Conservation (phyloP, 129 eudicot species). For the Helichrysum umbraculigerum region DNA sequence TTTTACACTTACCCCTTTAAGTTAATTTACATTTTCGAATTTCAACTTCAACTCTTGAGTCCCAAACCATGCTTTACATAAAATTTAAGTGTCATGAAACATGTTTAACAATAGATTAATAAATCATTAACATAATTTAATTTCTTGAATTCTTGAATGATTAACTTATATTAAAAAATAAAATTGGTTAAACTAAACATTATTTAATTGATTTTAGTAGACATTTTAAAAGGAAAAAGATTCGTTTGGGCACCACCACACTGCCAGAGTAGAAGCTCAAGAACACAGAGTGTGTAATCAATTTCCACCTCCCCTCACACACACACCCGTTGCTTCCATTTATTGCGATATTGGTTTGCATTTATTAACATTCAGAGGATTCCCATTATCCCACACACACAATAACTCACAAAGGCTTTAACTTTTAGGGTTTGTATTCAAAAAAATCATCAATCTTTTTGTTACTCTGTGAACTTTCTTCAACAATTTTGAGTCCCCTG, state of each 20-base stretch:
- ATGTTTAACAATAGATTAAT: too few species aligned
- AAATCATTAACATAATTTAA: too few species aligned
- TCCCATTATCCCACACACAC: constrained; percentile 17
- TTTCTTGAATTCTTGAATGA: background rate
- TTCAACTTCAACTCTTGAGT: too few species aligned
- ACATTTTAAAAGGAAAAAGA: background rate
- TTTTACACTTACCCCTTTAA: too few species aligned
- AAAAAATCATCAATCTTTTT: background rate
- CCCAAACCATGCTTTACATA: too few species aligned
- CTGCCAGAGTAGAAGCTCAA: constrained; percentile 45
- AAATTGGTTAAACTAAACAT: background rate
- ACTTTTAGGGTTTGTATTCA: constrained; percentile 16
- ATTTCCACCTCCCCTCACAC: constrained; percentile 22
- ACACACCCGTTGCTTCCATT: constrained; percentile 19
- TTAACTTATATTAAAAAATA: too few species aligned
- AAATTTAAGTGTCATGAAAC: too few species aligned
- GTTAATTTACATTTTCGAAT: too few species aligned
- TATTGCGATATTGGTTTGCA: constrained; percentile 28
- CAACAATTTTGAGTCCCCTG: background rate
- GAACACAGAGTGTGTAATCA: constrained; percentile 42
- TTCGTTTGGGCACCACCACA: constrained; percentile 26
- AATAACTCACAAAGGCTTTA: background rate
- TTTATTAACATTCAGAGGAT: constrained; percentile 23
- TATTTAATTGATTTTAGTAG: background rate
- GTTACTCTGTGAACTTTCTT: constrained; percentile 13